Evolutionary conservation across 2,329 filamentous ascomycete species (phyloP).

Genomic region (Helotiales sp.): DNA sequence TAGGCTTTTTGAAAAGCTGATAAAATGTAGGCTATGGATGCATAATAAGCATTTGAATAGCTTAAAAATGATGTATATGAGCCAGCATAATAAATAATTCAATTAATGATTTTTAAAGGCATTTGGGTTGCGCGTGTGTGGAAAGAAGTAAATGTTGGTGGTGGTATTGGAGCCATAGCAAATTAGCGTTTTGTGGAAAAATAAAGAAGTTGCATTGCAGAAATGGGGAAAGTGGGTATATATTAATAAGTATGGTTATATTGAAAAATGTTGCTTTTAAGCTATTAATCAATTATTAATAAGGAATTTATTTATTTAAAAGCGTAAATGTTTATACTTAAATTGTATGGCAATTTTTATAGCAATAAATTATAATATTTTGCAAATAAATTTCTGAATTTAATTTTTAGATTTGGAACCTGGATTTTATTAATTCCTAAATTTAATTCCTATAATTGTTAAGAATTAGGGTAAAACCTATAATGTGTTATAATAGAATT

Average conservation of each 20-base stretch:
- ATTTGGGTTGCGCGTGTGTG: background rate
- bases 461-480: too few species aligned
- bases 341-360: background rate
- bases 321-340: background rate
- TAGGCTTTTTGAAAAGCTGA: background rate
- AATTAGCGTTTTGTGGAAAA: background rate
- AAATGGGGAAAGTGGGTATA: background rate
- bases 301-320: background rate
- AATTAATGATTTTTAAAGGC: background rate
- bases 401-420: background rate
- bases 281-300: background rate
- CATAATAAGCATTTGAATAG: background rate
- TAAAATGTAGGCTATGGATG: background rate
- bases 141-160: background rate
- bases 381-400: background rate
- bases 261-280: background rate
- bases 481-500: background rate
- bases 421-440: background rate
- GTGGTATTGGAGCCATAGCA: background rate
- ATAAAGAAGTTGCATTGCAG: background rate
- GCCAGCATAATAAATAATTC: background rate
- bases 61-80: background rate
- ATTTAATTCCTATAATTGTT: too few species aligned
- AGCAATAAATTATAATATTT: background rate
- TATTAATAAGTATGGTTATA: background rate